Conservation (phyloP, 2,329 filamentous ascomycete species). For the Shiraia sp. region DNA sequence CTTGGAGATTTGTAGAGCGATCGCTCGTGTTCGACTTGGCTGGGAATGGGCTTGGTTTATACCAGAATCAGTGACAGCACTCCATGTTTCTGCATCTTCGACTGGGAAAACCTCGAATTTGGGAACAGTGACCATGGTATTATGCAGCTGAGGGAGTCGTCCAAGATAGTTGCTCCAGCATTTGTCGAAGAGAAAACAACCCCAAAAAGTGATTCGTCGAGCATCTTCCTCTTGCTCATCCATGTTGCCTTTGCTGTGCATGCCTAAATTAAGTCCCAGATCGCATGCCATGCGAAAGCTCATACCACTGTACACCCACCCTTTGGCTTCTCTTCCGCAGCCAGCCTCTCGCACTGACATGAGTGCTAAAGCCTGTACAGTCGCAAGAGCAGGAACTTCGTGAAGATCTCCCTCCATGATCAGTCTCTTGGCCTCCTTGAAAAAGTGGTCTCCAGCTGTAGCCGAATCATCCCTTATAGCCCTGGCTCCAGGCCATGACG, state of each 20-base stretch:
- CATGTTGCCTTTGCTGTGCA: conserved; percentile 61
- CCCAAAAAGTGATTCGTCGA: conserved; percentile 92
- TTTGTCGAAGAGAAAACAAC: conserved; percentile 97
- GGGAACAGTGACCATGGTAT: conserved; percentile 77
- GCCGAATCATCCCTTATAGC: conserved; percentile 72
- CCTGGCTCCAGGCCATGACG: conserved; percentile 72
- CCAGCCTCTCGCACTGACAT: conserved; percentile 98
- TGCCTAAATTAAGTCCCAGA: conserved; percentile 81
- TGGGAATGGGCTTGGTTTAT: conserved; percentile 74
- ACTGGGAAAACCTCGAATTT: conserved; percentile 89
- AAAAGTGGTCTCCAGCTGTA: conserved; percentile 95
- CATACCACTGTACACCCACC: conserved; percentile 99
- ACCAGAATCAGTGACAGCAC: conserved; percentile 83
- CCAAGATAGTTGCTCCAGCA: conserved; percentile 98
- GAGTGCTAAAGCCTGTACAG: conserved; percentile 87
- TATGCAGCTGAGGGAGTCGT: conserved; percentile 82
- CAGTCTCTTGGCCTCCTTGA: conserved; percentile 86
- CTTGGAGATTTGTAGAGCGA: conserved; percentile 71
- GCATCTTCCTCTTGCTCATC: conserved; percentile 87
- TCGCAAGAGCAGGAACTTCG: conserved; percentile 83
- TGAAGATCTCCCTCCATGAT: conserved; percentile 93
- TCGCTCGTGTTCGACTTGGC: conserved; percentile 79
- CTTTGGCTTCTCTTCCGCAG: conserved; percentile 89
- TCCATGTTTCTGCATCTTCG: conserved; percentile 86
- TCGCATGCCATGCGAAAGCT: conserved; percentile 97